A percentile compares a stretch with the other conserved stretches of the same genome.
These are phyloP conservation scores for Russula dissimulans DNA, from an alignment of 768 basidiomycete genomes.

Conservation along the genomic window DNA sequence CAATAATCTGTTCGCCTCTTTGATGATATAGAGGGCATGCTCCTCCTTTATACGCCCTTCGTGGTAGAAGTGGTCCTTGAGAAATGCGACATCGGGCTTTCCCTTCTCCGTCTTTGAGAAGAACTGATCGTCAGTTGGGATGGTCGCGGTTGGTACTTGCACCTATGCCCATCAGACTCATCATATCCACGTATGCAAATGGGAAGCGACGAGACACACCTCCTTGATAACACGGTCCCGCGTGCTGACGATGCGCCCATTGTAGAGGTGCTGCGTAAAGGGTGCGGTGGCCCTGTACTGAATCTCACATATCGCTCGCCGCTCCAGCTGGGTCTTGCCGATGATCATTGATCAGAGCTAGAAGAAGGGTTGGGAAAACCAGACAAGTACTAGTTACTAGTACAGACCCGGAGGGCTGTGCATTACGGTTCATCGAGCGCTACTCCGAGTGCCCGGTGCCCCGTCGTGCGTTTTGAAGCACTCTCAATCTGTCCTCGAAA, in stretches of 20 bases:
- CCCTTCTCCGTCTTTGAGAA: conserved; percentile 74
- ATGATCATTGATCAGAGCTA: neutral
- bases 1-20: conserved; percentile 72
- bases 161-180: conserved; percentile 44
- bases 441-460: too few relatives aligned
- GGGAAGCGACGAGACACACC: conserved; percentile 37
- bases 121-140: conserved; percentile 91
- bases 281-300: conserved; percentile 41
- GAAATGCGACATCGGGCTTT: conserved; percentile 91
- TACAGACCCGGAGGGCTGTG: neutral
- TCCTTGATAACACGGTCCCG: conserved; percentile 96
- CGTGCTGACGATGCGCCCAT: conserved; percentile 85
- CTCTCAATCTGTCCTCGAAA: neutral
- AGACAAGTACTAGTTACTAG: too few relatives aligned
- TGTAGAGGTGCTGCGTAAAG: conserved; percentile 89
- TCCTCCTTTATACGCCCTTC: conserved; percentile 92
- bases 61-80: conserved; percentile 98
- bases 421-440: neutral
- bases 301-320: conserved; percentile 56
- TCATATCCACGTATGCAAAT: neutral
- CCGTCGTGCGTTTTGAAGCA: too few relatives aligned
- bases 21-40: conserved; percentile 89
- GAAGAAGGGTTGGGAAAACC: neutral
- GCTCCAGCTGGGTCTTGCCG: conserved; percentile 41
- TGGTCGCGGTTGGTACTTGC: conserved; percentile 91